Conservation (phyloP, 805 yeast species). For the Metschnikowia noctiluminum region DNA sequence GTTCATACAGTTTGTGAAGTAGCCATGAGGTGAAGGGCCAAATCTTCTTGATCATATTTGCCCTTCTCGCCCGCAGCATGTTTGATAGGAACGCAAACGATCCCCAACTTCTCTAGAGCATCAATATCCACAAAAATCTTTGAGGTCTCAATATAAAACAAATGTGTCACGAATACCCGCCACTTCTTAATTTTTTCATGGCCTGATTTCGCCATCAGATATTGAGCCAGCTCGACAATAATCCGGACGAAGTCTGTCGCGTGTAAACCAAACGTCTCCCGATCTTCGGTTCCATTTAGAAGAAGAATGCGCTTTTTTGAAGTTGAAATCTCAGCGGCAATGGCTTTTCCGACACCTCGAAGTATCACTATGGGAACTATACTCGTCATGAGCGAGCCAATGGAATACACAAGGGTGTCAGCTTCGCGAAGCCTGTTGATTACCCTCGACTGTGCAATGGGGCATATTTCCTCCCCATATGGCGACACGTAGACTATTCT, state of each 20-base stretch:
- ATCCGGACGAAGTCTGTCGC: conserved; percentile 58
- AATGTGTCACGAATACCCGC: conserved; percentile 57
- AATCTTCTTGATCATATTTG: conserved; percentile 42
- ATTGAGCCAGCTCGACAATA: conserved; percentile 52
- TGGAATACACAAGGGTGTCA: conserved; percentile 64
- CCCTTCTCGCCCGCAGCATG: conserved; percentile 20
- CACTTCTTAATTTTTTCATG: conserved; percentile 25
- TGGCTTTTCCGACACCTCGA: conserved; percentile 68
- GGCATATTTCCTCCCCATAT: conserved; percentile 82
- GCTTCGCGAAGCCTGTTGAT: conserved; percentile 47
- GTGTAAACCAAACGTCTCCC: conserved; percentile 72
- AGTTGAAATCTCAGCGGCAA: conserved; percentile 24
- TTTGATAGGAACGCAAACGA: conserved; percentile 44
- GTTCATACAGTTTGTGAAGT: background rate
- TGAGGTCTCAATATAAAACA: conserved; percentile 51
- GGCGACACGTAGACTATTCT: conserved; percentile 80
- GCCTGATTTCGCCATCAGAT: conserved; percentile 40
- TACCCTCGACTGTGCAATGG: conserved; percentile 65
- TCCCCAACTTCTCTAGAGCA: conserved; percentile 39
- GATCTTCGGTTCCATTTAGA: conserved; percentile 70
- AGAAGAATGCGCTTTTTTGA: conserved; percentile 53
- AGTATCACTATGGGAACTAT: conserved; percentile 73
- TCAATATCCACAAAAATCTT: conserved; percentile 49
- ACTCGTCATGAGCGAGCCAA: conserved; percentile 89
- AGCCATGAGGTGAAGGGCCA: conserved; percentile 19